Conservation (phyloP, 495 filamentous ascomycete species). For the Penicillium tannophilum region DNA sequence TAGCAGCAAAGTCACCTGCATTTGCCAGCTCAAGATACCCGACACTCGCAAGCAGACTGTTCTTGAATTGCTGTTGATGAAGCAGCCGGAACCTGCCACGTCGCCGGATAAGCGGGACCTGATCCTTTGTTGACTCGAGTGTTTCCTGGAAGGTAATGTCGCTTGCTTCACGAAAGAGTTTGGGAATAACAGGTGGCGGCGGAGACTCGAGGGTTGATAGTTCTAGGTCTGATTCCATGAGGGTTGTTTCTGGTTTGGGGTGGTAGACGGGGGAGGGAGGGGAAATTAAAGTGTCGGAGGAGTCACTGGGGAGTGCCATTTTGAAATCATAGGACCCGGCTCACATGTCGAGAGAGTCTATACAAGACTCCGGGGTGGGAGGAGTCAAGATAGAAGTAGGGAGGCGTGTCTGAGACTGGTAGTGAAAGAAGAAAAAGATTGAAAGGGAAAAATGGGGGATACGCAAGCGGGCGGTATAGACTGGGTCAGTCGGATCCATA, state of each 20-base stretch:
- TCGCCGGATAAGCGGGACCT: constrained; percentile 28
- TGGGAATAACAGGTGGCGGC: constrained; percentile 15
- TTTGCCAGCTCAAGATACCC: constrained; percentile 56
- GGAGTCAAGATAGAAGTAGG: not conserved
- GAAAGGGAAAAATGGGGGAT: constrained; percentile 7
- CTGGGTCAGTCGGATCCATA: not conserved
- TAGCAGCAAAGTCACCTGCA: constrained; percentile 55
- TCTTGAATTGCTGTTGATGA: constrained; percentile 42
- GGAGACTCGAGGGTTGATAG: constrained; percentile 10
- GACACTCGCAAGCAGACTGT: constrained; percentile 49
- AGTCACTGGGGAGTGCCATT: constrained; percentile 18
- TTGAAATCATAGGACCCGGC: constrained; percentile 8
- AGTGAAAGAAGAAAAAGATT: not conserved
- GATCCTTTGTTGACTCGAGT: constrained; percentile 14
- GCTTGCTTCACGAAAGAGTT: constrained; percentile 26
- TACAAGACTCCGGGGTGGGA: not conserved
- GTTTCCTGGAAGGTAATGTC: constrained; percentile 27
- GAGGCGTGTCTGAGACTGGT: no score
- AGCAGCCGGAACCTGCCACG: constrained; percentile 24
- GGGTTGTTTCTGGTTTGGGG: not conserved
- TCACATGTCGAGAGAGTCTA: constrained; percentile 13
- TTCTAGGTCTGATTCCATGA: constrained; percentile 13
- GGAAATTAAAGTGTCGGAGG: constrained; percentile 25
- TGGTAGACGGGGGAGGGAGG: constrained; percentile 4
- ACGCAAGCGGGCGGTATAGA: constrained; percentile 1